Conservation (phyloP, 2,329 filamentous ascomycete species). For the Fusarium sp. region DNA sequence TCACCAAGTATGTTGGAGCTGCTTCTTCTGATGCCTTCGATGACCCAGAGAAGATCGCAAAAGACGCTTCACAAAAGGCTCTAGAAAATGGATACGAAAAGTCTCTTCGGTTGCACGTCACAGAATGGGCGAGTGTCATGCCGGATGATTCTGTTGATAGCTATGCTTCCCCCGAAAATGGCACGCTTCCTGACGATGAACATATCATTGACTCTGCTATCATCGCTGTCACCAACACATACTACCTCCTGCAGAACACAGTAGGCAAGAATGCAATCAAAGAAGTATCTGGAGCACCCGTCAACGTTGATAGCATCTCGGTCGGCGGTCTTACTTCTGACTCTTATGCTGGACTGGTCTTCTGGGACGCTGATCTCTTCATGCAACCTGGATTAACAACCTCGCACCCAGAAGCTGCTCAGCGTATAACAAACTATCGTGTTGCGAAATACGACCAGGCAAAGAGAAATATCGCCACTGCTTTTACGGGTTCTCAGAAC, state of each 20-base stretch:
- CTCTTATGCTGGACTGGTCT: constrained; percentile 6
- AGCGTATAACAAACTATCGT: constrained; percentile 12
- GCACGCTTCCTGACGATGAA: background rate
- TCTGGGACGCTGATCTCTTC: constrained; percentile 15
- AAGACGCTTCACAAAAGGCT: background rate
- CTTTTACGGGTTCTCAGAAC: background rate
- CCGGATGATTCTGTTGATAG: constrained; percentile 10
- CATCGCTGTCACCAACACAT: background rate
- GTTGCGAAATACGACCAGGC: background rate
- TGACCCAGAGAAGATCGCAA: background rate
- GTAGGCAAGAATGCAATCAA: constrained; percentile 11
- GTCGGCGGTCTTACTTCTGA: constrained; percentile 9
- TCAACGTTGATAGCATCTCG: constrained; percentile 8
- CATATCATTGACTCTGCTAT: constrained; percentile 9
- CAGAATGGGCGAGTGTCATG: constrained; percentile 2
- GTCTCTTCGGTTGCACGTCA: background rate
- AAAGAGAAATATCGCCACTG: constrained; percentile 1
- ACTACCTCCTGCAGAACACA: constrained; percentile 8
- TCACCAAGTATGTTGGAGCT: constrained; percentile 1
- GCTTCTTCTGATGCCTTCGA: constrained; percentile 11
- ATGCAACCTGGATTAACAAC: constrained; percentile 18
- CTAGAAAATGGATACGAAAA: background rate
- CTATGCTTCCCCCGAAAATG: background rate
- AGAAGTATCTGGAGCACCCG: background rate
- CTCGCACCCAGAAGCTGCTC: constrained; percentile 2